phyloP scores from a whole-genome alignment of 495 filamentous ascomycete genomes.

The Daldinia loculata region DNA sequence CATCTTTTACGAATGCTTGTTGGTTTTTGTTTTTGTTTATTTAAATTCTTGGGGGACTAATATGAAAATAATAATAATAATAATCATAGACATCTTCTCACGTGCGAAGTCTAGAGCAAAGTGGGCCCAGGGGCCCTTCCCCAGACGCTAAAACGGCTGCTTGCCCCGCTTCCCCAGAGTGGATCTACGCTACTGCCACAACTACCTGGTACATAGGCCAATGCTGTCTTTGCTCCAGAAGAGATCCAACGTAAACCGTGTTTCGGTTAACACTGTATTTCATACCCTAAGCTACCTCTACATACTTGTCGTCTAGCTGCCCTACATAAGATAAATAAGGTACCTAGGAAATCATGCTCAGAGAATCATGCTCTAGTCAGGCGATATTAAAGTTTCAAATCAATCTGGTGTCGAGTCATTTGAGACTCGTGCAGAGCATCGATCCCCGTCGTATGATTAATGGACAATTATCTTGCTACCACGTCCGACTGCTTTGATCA shows the following conservation, averaged over 20 bases:
- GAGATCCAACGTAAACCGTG: not conserved
- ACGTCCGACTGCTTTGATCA: conserved; percentile 10
- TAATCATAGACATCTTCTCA: conserved; percentile 13
- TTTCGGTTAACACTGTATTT: conserved; percentile 2
- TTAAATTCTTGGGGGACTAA: not conserved
- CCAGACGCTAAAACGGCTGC: conserved; percentile 23
- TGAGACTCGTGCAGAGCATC: not conserved
- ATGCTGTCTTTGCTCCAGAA: not conserved
- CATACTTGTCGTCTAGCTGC: not conserved
- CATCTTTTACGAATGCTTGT: not conserved
- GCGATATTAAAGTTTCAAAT: conserved; percentile 14
- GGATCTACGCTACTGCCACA: conserved; percentile 18
- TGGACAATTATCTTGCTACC: conserved; percentile 17
- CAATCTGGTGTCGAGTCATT: not conserved
- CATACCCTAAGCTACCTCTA: not conserved
- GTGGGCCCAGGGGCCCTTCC: conserved; percentile 27
- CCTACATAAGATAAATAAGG: not conserved
- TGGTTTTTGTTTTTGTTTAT: not conserved
- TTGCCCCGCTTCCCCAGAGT: conserved; percentile 40
- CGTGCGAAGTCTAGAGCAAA: conserved; percentile 25
- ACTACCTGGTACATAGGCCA: not conserved
- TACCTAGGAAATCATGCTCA: not conserved
- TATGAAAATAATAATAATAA: not conserved
- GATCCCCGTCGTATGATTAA: conserved; percentile 27
- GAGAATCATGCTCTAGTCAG: conserved; percentile 23